Conservation (phyloP, 164 flowering plant genomes). For the Chimonanthus salicifolius region DNA sequence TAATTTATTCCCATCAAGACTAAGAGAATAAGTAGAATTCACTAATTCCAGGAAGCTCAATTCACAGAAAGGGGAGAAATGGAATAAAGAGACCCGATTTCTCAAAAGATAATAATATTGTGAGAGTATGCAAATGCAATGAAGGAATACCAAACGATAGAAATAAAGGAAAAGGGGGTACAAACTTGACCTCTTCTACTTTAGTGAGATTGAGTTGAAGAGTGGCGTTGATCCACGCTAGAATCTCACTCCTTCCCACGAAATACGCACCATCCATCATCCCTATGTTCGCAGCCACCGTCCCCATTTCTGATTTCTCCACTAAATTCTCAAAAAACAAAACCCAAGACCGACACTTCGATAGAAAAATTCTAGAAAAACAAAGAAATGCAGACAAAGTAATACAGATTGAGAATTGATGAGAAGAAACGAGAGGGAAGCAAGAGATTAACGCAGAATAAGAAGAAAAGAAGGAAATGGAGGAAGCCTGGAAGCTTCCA, state of each 20-base stretch:
- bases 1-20: neutral
- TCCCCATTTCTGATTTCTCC: constrained; percentile 3
- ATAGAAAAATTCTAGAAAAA: too few relatives aligned
- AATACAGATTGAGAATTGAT: too few relatives aligned
- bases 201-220: constrained; percentile 78
- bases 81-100: neutral
- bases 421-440: too few relatives aligned
- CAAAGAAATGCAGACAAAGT: too few relatives aligned
- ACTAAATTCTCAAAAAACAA: neutral
- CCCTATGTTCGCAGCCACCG: constrained; percentile 69
- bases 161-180: neutral
- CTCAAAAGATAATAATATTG: neutral
- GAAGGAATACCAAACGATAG: too few relatives aligned
- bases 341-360: neutral
- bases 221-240: constrained; percentile 76
- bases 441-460: neutral
- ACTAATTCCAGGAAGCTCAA: neutral
- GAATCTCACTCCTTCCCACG: constrained; percentile 82
- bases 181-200: constrained; percentile 56
- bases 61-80: neutral
- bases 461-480: neutral
- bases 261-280: constrained; percentile 93
- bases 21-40: neutral
- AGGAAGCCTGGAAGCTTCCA: too few relatives aligned
- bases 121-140: neutral